Evolutionary conservation across 2,329 filamentous ascomycete genomes (phyloP), one percentile per base, ranked within the genome.

Genomic region (Aspergillus latus): DNA sequence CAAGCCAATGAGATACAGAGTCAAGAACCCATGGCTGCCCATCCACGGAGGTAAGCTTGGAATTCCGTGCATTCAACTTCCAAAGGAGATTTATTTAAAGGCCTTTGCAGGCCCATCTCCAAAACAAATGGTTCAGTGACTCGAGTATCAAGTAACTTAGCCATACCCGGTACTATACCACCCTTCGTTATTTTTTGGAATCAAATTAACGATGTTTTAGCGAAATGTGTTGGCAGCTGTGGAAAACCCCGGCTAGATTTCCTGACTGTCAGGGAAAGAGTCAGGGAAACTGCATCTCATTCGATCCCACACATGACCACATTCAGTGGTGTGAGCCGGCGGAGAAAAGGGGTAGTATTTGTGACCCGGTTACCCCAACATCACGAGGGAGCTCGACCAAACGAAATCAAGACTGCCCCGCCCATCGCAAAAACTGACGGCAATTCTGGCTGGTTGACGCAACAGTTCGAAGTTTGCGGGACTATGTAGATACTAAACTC

Each of bases 211-310:
- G 21, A 50, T 50, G 21, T 40, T 50, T 15, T 16, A 30, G 48
- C 13, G 47, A 51, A 59, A 62, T 62, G 52, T 62, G 58, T 52
- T 62, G 54, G 55, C 34, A 58, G 29, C 47, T 43, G 29, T 29
- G 36, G 34, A 60, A 60, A 58, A 62, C 54, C 13, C 60, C 52
- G 9, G 50, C 49, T 15, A 58, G 10, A 47, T 62, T 62, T 32
- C 55, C 55, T 9, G 49, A 62, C 37, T 62, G 58, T 32, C 49
- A 60, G 40, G 58, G 55, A 21, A 56, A 60, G 49, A 28, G 26
- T 29, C 43, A 60, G 49, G 49, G 40, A 37, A 57, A 62, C 48
- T 62, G 58, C 46, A 56, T 58, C 45, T 42, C 26, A 43, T 60
- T 56, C 40, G 58, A 62, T 45, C 55, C 60, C 34, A 50, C 43